Conservation (phyloP, 2,329 filamentous ascomycete species). For the Aspergillus aculeatus region DNA sequence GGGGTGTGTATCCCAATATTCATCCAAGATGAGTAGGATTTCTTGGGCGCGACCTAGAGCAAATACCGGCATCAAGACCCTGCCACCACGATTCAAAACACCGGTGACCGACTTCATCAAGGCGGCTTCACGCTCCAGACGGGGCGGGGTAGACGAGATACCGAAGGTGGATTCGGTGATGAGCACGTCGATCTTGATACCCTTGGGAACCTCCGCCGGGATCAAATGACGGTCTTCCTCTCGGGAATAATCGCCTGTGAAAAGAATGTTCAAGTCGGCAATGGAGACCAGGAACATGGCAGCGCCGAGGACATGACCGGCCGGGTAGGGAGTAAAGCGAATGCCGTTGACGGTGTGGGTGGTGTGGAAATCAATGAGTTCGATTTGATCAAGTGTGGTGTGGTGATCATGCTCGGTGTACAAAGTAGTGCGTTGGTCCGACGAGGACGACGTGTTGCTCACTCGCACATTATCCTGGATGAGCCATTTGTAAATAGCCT, state of each 20-base stretch:
- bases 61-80: conserved; percentile 92
- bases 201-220: conserved; percentile 83
- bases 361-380: conserved; percentile 97
- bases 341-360: conserved; percentile 97
- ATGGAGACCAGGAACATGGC: conserved; percentile 99
- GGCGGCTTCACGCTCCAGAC: conserved; percentile 84
- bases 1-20: conserved; percentile 89
- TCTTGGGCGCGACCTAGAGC: conserved; percentile 93
- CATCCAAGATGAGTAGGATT: conserved; percentile 87
- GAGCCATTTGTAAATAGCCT: conserved; percentile 99
- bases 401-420: conserved; percentile 96
- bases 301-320: conserved; percentile 94
- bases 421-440: conserved; percentile 64
- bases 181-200: conserved; percentile 89
- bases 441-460: conserved; percentile 64
- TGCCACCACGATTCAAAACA: conserved; percentile 85
- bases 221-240: conserved; percentile 95
- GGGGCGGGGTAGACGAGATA: conserved; percentile 87
- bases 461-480: conserved; percentile 96
- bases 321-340: conserved; percentile 92
- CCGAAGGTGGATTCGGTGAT: conserved; percentile 98
- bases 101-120: conserved; percentile 94
- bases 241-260: conserved; percentile 95
- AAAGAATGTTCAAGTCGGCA: conserved; percentile 92
- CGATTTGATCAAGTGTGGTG: conserved; percentile 88